Percentiles rank a stretch among this genome's conserved stretches.
These are phyloP conservation scores for Basipetospora chlamydospora DNA, from an alignment of 2,329 filamentous ascomycete genomes.

Conservation along the genomic window DNA sequence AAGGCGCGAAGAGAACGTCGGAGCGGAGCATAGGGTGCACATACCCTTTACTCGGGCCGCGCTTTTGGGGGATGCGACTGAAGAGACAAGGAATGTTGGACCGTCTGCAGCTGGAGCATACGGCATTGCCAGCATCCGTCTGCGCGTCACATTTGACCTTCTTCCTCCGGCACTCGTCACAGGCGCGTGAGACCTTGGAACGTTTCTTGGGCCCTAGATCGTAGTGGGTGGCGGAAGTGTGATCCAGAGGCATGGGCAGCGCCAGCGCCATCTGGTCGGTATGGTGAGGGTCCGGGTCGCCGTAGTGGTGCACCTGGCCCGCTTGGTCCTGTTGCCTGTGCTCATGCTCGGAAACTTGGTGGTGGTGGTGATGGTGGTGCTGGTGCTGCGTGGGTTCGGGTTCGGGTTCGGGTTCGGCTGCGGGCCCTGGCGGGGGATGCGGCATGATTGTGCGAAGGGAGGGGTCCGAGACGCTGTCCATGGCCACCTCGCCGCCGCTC, in stretches of 20 bases:
- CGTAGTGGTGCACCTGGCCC: slow-evolving; percentile 5
- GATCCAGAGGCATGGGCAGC: slow-evolving; percentile 21
- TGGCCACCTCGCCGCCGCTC: slow-evolving; percentile 24
- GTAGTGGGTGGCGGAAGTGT: slow-evolving; percentile 15
- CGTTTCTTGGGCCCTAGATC: slow-evolving; percentile 60
- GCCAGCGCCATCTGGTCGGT: slow-evolving; percentile 12
- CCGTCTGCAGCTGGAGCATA: slow-evolving; percentile 70
- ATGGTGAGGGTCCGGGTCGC: slow-evolving; percentile 5
- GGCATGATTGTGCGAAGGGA: slow-evolving; percentile 28
- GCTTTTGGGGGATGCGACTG: slow-evolving; percentile 75
- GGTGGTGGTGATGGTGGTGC: too few relatives aligned
- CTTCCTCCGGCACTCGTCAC: slow-evolving; percentile 78
- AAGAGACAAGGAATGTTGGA: slow-evolving; percentile 69
- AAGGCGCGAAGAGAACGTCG: slow-evolving; percentile 1
- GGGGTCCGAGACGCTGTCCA: slow-evolving; percentile 20
- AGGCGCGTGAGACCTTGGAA: slow-evolving; percentile 76
- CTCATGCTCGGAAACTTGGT: slow-evolving; percentile 10
- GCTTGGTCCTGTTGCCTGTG: slow-evolving; percentile 11
- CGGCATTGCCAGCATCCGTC: slow-evolving; percentile 55
- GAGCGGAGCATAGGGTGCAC: slow-evolving; percentile 13
- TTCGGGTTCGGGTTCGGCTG: background rate
- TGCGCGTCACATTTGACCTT: slow-evolving; percentile 81
- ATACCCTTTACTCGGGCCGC: slow-evolving; percentile 78
- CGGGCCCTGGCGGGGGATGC: slow-evolving; percentile 21
- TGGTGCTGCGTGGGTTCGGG: too few relatives aligned